Evolutionary conservation across 345 rosid species (phyloP).

Genomic region (Lepidium didymum): DNA sequence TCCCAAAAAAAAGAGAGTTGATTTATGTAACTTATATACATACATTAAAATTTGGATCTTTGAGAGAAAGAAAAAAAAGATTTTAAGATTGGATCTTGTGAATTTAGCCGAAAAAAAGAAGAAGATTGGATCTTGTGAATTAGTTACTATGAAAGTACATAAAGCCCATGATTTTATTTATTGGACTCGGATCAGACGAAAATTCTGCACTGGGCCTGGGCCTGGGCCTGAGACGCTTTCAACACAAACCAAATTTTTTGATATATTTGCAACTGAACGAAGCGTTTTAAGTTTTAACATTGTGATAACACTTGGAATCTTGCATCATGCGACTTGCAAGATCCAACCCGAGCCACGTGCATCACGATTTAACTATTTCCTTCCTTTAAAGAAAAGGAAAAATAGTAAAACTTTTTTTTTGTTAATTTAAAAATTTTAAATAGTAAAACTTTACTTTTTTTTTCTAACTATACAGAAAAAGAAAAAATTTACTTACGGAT

Average conservation of each 20-base stretch:
- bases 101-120: no score
- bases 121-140: no score
- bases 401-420: no score
- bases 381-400: no score
- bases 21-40: no score
- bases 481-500: no score
- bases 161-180: neutral
- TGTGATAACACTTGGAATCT: neutral
- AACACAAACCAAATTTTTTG: neutral
- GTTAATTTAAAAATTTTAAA: no score
- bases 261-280: neutral
- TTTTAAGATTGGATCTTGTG: neutral
- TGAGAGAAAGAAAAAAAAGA: no score
- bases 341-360: slow-evolving; percentile 27
- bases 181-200: neutral
- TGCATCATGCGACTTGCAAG: slow-evolving; percentile 7
- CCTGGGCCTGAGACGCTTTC: neutral
- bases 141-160: neutral
- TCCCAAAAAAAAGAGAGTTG: no score
- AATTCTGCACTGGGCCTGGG: neutral
- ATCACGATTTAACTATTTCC: neutral
- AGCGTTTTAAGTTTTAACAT: neutral
- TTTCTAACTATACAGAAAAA: no score
- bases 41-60: no score
- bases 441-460: no score